Percentiles rank a stretch among this genome's conserved stretches.
Conservation (phyloP, 1,139 yeast genomes). For the Magnusiomyces paraingens region DNA sequence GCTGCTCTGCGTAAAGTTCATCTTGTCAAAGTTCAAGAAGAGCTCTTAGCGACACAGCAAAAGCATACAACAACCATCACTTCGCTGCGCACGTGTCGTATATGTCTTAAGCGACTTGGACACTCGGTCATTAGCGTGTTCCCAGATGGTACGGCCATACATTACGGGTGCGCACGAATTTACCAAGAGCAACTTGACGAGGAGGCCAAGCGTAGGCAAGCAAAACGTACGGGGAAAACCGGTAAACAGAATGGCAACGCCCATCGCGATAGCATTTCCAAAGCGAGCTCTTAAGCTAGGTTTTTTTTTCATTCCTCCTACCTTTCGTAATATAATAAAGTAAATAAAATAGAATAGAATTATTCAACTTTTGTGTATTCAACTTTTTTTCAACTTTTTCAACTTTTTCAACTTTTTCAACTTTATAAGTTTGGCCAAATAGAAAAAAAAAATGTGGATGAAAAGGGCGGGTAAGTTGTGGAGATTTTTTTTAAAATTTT, state of each 20-base stretch:
- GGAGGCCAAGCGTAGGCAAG: not conserved
- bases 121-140: slow-evolving; percentile 53
- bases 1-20: slow-evolving; percentile 37
- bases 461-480: too few relatives aligned
- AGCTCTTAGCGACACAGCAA: slow-evolving; percentile 36
- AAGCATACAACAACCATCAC: slow-evolving; percentile 35
- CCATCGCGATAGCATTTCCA: too few relatives aligned
- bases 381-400: too few relatives aligned
- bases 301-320: too few relatives aligned
- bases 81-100: slow-evolving; percentile 45
- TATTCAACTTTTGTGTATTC: too few relatives aligned
- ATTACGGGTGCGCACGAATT: slow-evolving; percentile 54
- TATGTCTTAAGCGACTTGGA: slow-evolving; percentile 59
- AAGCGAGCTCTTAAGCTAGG: too few relatives aligned
- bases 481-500: too few relatives aligned
- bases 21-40: slow-evolving; percentile 34
- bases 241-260: not conserved
- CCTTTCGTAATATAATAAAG: too few relatives aligned
- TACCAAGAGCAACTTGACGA: slow-evolving; percentile 21
- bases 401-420: too few relatives aligned
- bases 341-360: too few relatives aligned
- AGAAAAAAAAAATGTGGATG: too few relatives aligned
- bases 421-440: too few relatives aligned
- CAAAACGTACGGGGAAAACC: not conserved
- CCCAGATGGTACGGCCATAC: slow-evolving; percentile 51